Evolutionary conservation across 495 filamentous ascomycete species (phyloP).

Genomic region (Neurospora terricola): DNA sequence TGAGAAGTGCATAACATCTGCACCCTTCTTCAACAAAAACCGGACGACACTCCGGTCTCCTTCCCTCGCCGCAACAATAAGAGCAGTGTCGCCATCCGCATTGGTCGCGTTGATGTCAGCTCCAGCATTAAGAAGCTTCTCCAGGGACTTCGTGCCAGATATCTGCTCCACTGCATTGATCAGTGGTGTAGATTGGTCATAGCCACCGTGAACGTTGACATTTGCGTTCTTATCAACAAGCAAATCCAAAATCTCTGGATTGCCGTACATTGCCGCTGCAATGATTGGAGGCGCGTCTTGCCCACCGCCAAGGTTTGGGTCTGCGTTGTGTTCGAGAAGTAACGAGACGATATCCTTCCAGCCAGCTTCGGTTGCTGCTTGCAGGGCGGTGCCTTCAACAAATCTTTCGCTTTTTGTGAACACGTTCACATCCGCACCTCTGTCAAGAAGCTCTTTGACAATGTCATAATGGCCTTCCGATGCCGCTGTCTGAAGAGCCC

Average conservation of each 20-base stretch:
- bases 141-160: neutral
- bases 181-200: neutral
- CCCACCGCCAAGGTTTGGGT: conserved; percentile 21
- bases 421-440: conserved; percentile 24
- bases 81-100: conserved; percentile 21
- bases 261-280: conserved; percentile 15
- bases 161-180: neutral
- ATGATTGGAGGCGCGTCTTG: conserved; percentile 18
- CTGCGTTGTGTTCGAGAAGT: conserved; percentile 20
- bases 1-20: neutral
- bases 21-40: neutral
- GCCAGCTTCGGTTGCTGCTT: conserved; percentile 20
- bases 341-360: conserved; percentile 20
- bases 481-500: conserved; percentile 23
- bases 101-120: conserved; percentile 25
- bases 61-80: conserved; percentile 8
- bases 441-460: conserved; percentile 19
- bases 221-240: conserved; percentile 15
- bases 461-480: conserved; percentile 23
- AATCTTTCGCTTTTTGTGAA: conserved; percentile 9
- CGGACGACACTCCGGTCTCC: neutral
- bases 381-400: conserved; percentile 18
- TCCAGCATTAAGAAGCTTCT: conserved; percentile 5
- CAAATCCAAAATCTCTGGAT: conserved; percentile 19
- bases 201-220: conserved; percentile 14